These are phyloP conservation scores for Mycena sanguinolenta DNA, from an alignment of 768 basidiomycete genomes.

Conservation along the genomic window DNA sequence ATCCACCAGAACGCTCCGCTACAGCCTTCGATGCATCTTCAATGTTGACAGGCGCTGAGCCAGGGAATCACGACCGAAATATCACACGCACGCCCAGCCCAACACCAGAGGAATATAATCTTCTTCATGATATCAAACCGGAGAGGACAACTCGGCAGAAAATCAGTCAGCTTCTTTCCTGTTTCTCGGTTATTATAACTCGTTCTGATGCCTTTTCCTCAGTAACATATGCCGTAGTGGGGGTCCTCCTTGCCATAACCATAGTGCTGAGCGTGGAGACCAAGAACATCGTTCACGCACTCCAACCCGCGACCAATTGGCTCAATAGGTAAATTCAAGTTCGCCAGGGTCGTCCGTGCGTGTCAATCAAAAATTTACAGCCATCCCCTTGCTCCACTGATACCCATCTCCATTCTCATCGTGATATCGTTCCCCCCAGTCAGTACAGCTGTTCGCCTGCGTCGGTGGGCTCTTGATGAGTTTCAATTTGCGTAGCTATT, in stretches of 20 bases:
- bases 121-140: constrained; percentile 41
- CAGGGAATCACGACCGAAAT: background rate
- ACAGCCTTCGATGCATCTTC: constrained; percentile 2
- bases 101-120: constrained; percentile 48
- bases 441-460: constrained; percentile 45
- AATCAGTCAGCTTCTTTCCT: constrained; percentile 5
- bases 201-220: background rate
- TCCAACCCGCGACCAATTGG: constrained; percentile 62
- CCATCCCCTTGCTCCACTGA: constrained; percentile 59
- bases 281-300: constrained; percentile 60
- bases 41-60: constrained; percentile 1
- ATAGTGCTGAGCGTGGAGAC: constrained; percentile 57
- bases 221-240: constrained; percentile 43
- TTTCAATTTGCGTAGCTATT: constrained; percentile 66
- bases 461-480: constrained; percentile 64
- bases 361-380: constrained; percentile 41
- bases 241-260: constrained; percentile 49
- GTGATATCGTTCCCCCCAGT: constrained; percentile 47
- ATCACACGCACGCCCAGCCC: constrained; percentile 52
- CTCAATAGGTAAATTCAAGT: constrained; percentile 55
- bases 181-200: background rate
- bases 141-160: constrained; percentile 11
- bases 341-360: constrained; percentile 9
- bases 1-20: constrained; percentile 3
- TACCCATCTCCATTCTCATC: constrained; percentile 71